phyloP scores from a whole-genome alignment of 1,139 yeast genomes.

The Candida sanyaensis region DNA sequence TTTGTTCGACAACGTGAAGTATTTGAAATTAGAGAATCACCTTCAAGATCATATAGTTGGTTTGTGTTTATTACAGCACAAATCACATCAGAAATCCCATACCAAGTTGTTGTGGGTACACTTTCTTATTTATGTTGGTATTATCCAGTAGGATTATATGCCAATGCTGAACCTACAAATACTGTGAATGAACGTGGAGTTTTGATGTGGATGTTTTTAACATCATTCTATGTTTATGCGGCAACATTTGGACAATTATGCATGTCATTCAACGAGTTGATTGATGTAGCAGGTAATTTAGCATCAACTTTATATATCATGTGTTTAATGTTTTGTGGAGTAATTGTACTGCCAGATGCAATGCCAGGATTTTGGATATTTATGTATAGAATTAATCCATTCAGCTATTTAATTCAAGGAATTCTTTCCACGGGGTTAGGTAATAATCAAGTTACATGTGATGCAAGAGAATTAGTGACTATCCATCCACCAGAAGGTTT shows the following conservation, averaged over 20 bases:
- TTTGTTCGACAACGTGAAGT: slow-evolving; percentile 35
- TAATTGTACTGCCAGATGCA: slow-evolving; percentile 24
- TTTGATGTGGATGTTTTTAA: slow-evolving; percentile 44
- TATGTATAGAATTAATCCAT: slow-evolving; percentile 67
- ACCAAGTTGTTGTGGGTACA: slow-evolving; percentile 68
- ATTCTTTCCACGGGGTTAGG: slow-evolving; percentile 29
- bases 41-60: slow-evolving; percentile 34
- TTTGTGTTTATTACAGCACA: slow-evolving; percentile 55
- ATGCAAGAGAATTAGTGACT: slow-evolving; percentile 24
- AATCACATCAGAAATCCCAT: slow-evolving; percentile 73
- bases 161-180: slow-evolving; percentile 47
- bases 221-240: slow-evolving; percentile 35
- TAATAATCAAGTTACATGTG: slow-evolving; percentile 26
- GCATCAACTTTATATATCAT: slow-evolving; percentile 29
- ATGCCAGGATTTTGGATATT: slow-evolving; percentile 51
- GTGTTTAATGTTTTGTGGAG: slow-evolving; percentile 41
- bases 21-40: slow-evolving; percentile 38
- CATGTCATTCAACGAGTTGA: slow-evolving; percentile 38
- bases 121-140: slow-evolving; percentile 73
- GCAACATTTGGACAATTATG: slow-evolving; percentile 41
- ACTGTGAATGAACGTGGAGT: slow-evolving; percentile 39
- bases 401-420: slow-evolving; percentile 54
- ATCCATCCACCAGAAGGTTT: slow-evolving; percentile 45
- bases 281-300: slow-evolving; percentile 42
- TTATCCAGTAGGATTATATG: slow-evolving; percentile 74